Evolutionary conservation across 495 filamentous ascomycete genomes (phyloP).

Genomic region (Talaromyces stipitatus): DNA sequence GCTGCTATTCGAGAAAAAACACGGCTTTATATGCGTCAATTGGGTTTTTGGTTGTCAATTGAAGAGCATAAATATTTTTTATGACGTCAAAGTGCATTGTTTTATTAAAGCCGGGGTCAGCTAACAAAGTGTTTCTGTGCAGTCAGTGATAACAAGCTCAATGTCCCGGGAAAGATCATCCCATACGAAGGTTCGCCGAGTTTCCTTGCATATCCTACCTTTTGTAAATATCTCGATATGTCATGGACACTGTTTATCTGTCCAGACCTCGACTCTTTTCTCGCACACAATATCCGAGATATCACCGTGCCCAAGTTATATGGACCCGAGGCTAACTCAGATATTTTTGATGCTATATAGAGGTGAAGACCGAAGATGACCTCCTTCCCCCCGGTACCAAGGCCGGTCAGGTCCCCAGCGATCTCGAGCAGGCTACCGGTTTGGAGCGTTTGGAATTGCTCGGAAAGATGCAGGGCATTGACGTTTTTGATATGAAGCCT

Average conservation of each 20-base stretch:
- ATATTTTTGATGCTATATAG: constrained; percentile 36
- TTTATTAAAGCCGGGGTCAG: neutral
- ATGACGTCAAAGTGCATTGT: neutral
- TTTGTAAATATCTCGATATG: neutral
- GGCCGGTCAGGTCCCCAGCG: constrained; percentile 80
- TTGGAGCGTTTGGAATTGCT: constrained; percentile 96
- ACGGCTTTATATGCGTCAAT: neutral
- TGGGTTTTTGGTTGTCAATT: neutral
- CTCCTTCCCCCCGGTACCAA: constrained; percentile 74
- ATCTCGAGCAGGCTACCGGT: constrained; percentile 91
- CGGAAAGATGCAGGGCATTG: constrained; percentile 98
- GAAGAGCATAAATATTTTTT: neutral
- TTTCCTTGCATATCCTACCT: neutral
- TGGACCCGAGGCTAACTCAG: constrained; percentile 1
- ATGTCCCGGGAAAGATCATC: constrained; percentile 36
- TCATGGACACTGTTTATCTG: neutral
- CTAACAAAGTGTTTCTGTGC: neutral
- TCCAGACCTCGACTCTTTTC: neutral
- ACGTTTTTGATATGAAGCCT: constrained; percentile 97
- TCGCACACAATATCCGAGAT: neutral
- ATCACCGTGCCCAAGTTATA: neutral
- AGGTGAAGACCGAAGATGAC: constrained; percentile 74
- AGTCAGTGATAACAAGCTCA: constrained; percentile 19
- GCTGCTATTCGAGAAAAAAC: neutral
- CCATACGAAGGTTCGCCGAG: constrained; percentile 34